Base-by-base conservation (phyloP, 495 filamentous ascomycete genomes). In the Neurospora sp. region DNA sequence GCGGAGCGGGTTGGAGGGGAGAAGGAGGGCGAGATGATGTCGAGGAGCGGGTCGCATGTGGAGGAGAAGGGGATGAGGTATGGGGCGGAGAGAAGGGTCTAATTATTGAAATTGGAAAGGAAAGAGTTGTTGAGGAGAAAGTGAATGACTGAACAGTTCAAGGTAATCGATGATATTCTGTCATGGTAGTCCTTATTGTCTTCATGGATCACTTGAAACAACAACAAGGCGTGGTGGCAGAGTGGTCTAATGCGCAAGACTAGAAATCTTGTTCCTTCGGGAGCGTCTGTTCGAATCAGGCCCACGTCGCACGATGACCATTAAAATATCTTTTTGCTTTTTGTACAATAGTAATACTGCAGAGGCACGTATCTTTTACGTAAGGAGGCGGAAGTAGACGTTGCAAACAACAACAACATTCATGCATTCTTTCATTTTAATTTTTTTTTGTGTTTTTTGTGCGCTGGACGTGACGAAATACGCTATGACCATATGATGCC, bases 1-100 rank as follows among this genome's bases (percentile, higher is more conserved):
- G 78, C 71, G 12, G 70, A 79, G 31, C 72, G 79, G 37, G 78
- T 79, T 71, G 80, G 78, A 71, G 70, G 76, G 71, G 54, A 69
- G 44, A 73, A 37, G 54, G 54, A 35, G 46, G 69, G 74, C n/a
- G 76, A 80, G 69, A 73, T 18, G 73, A 73, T 18, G 75, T 70
- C 16, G 6, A 35, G 54, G 54, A 66, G 27, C 27, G 54, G 54
- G 74, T 71, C 72, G n/a, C 54, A 46, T 42, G 59, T 70, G 35
- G 71, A 72, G 31, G 16, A 69, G 35, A 59, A 48, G 40, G 20
- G 39, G 6, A 23, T 48, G 35, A n/a, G 2, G 39, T n/a, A 48
- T n/a, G 40, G 18, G 31, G 27, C 54, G 31, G 54, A 66, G 27
- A 35, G 54, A 14, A 66, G 31, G 27, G 54, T 66, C 16, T 66